Evolutionary conservation across 129 eudicot species (phyloP), one percentile per base, ranked within the genome.

Genomic region (Erigeron canadensis): DNA sequence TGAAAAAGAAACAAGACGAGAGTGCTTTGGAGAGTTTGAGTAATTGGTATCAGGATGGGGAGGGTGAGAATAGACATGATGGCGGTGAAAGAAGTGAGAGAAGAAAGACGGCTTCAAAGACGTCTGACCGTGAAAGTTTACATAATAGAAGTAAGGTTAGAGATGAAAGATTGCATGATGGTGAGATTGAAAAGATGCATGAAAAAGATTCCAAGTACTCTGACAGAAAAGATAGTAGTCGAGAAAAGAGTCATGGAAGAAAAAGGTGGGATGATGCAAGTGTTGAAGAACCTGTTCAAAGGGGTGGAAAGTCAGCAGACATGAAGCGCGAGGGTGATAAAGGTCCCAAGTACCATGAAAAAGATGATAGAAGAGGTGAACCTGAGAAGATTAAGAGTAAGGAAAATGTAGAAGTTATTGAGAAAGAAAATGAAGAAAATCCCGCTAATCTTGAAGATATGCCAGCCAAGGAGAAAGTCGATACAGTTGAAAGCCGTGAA

Each of bases 11-110:
- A 75, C 82, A 80, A 73, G 97, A 86, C 75, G 95, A 80, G 81
- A 94, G 84, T 68, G 81, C 97, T 22, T 70, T 94, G 43, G 97
- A 94, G 60, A 73, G 80, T 10, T 83, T 94, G 80, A 94, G 96
- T 65, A 86, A 70, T 75, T 90, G 93, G 95, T 94, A 94, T 82
- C 83, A 82, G 48, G 99, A 94, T 72, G 93, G 93, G 65, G 99
- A 90, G 17, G 85, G 73, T 51, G 92, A 89, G 39, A 81, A 71
- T 59, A 84, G 78, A 70, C 84, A 77, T 70, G 96, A 87, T 13
- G 81, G 80, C 60, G 86, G 84, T 50, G 89, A 86, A 60, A 84
- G 80, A 79, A 81, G 76, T 10, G 95, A 86, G 63, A 86, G 81
- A 80, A 83, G 85, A 74, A 87, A 83, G 71, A 63, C 84, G 0